Evolutionary conservation across 352 stramenopile genomes (phyloP).

Genomic region (Phytophthora europaea): DNA sequence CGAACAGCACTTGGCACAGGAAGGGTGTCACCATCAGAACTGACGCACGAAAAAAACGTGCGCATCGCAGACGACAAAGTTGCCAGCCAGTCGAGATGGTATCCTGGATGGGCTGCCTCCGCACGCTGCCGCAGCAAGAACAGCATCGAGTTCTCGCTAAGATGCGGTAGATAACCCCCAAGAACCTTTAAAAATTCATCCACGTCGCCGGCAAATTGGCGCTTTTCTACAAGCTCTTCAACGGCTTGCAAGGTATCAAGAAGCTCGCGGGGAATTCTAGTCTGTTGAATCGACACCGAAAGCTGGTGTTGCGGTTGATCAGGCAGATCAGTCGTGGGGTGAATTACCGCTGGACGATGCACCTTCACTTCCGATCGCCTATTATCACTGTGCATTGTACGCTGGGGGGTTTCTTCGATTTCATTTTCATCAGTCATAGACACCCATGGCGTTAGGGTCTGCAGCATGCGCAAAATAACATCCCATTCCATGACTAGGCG

Average conservation of each 20-base stretch:
- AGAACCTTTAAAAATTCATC: slow-evolving; percentile 83
- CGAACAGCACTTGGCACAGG: slow-evolving; percentile 60
- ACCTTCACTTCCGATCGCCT: slow-evolving; percentile 15
- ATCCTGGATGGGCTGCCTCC: slow-evolving; percentile 72
- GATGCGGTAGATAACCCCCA: slow-evolving; percentile 74
- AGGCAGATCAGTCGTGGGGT: slow-evolving; percentile 18
- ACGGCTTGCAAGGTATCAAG: slow-evolving; percentile 81
- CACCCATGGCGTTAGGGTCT: slow-evolving; percentile 73
- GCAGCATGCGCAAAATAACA: slow-evolving; percentile 86
- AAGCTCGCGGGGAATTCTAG: slow-evolving; percentile 79
- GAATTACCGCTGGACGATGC: slow-evolving; percentile 22
- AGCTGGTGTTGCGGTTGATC: slow-evolving; percentile 42
- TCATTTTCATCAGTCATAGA: slow-evolving; percentile 55
- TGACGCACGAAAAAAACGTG: slow-evolving; percentile 66
- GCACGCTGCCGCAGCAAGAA: slow-evolving; percentile 73
- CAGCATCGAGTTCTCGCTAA: slow-evolving; percentile 65
- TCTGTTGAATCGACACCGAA: slow-evolving; percentile 70
- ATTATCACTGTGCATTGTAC: slow-evolving; percentile 16
- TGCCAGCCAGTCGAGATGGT: slow-evolving; percentile 73
- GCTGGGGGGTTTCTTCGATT: slow-evolving; percentile 37
- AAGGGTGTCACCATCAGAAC: slow-evolving; percentile 40
- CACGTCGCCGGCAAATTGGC: slow-evolving; percentile 73
- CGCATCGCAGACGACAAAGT: slow-evolving; percentile 63
- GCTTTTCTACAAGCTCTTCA: slow-evolving; percentile 73
- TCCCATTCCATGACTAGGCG: slow-evolving; percentile 84